Conservation (phyloP, 2,329 filamentous ascomycete species). For the Xylariaceae sp. region DNA sequence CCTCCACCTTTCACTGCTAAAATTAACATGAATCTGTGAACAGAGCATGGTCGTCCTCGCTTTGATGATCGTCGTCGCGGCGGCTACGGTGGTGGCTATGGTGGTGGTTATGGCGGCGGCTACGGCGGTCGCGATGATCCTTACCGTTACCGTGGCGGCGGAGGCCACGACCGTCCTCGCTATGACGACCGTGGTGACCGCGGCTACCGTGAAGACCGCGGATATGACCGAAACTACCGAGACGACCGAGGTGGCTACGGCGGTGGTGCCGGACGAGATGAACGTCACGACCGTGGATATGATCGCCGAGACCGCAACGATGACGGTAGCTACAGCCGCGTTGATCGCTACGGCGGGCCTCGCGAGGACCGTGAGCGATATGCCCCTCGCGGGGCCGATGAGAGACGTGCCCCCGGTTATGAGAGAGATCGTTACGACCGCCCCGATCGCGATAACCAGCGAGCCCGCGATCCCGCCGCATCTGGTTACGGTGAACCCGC, state of each 20-base stretch:
- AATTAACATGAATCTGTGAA: constrained; percentile 24
- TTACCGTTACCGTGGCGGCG: constrained; percentile 52
- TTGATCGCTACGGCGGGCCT: constrained; percentile 29
- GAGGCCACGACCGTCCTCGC: constrained; percentile 39
- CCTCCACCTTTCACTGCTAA: neutral
- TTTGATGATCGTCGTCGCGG: constrained; percentile 38
- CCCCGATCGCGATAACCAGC: constrained; percentile 38
- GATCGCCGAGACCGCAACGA: constrained; percentile 44
- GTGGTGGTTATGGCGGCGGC: constrained; percentile 42
- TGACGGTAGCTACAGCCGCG: constrained; percentile 23
- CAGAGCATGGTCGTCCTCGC: constrained; percentile 40
- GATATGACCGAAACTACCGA: constrained; percentile 36
- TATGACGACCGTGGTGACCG: constrained; percentile 41
- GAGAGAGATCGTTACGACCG: constrained; percentile 42
- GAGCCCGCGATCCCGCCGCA: constrained; percentile 38
- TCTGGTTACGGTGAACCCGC: constrained; percentile 39
- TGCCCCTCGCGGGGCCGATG: constrained; percentile 24
- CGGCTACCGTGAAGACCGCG: constrained; percentile 41
- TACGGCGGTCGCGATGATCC: constrained; percentile 52
- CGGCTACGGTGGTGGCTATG: constrained; percentile 43
- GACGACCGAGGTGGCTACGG: constrained; percentile 36
- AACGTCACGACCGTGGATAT: constrained; percentile 44
- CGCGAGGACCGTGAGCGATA: constrained; percentile 30
- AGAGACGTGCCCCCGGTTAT: constrained; percentile 23
- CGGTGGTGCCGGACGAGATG: constrained; percentile 19